phyloP scores from a whole-genome alignment of 148 eudicot species.

The Bassia scoparia region DNA sequence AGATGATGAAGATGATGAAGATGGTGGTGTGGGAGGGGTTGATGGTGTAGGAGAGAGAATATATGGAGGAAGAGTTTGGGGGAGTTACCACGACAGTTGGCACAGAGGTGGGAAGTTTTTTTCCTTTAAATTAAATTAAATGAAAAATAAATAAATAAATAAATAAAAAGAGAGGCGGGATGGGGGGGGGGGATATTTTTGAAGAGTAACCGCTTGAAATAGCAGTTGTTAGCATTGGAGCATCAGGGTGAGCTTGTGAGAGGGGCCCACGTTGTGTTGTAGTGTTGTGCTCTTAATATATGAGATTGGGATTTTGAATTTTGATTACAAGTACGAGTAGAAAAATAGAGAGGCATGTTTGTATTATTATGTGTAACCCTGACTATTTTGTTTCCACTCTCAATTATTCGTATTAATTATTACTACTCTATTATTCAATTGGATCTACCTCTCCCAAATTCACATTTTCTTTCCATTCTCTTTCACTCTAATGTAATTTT shows the following conservation, averaged over 20 bases:
- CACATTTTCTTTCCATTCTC: not conserved
- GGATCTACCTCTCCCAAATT: conserved; percentile 8
- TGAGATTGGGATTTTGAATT: too few relatives aligned
- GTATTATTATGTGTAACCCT: too few relatives aligned
- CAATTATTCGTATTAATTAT: not conserved
- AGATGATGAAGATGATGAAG: not conserved
- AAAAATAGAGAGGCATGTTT: too few relatives aligned
- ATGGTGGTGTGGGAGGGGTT: not conserved
- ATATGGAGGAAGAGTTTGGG: not conserved
- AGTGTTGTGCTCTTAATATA: too few relatives aligned
- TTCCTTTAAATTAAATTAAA: not conserved
- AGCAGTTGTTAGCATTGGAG: not conserved
- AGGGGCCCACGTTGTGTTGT: not conserved
- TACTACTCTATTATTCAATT: too few relatives aligned
- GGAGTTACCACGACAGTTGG: conserved; percentile 6
- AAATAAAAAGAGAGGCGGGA: conserved; percentile 23
- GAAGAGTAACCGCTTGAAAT: conserved; percentile 18
- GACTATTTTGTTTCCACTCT: too few relatives aligned
- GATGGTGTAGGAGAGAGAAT: conserved; percentile 1
- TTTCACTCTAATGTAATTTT: not conserved
- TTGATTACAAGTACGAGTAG: too few relatives aligned
- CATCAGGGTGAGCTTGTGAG: too few relatives aligned
- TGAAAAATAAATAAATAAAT: too few relatives aligned
- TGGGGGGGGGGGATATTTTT: conserved; percentile 30
- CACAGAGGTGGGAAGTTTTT: not conserved